phyloP scores from a whole-genome alignment of 805 yeast species.

The Lipomyces yamadae region DNA sequence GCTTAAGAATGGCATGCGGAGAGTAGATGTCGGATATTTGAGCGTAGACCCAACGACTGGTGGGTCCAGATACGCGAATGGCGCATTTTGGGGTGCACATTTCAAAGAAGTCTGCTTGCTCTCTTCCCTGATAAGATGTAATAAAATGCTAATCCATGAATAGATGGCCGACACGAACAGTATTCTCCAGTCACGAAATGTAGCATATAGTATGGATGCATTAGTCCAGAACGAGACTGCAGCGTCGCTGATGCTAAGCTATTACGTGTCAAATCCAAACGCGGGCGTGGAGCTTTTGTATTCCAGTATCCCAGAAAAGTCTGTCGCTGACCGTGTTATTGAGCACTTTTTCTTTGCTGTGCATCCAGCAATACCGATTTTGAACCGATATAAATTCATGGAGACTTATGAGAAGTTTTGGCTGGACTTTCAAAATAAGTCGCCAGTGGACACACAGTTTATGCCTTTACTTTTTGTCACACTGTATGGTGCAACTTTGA shows the following conservation, averaged over 20 bases:
- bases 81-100: conserved; percentile 34
- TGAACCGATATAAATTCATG: conserved; percentile 10
- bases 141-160: not conserved
- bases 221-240: conserved; percentile 21
- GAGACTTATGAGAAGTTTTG: conserved; percentile 22
- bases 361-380: conserved; percentile 27
- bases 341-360: conserved; percentile 25
- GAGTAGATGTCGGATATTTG: conserved; percentile 27
- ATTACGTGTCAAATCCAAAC: conserved; percentile 16
- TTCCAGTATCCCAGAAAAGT: conserved; percentile 19
- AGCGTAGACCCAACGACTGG: conserved; percentile 24
- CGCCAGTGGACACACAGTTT: conserved; percentile 9
- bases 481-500: conserved; percentile 22
- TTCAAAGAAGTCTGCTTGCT: conserved; percentile 30
- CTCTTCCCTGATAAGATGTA: not conserved
- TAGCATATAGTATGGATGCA: conserved; percentile 19
- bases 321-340: conserved; percentile 20
- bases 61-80: conserved; percentile 28
- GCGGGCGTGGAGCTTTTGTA: conserved; percentile 14
- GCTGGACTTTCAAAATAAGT: not conserved
- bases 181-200: conserved; percentile 18
- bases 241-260: conserved; percentile 11
- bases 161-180: conserved; percentile 27
- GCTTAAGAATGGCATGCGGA: conserved; percentile 4
- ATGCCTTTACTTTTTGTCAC: conserved; percentile 23